Evolutionary conservation across 2,329 filamentous ascomycete genomes (phyloP).

Genomic region (Aspergillus texensis): DNA sequence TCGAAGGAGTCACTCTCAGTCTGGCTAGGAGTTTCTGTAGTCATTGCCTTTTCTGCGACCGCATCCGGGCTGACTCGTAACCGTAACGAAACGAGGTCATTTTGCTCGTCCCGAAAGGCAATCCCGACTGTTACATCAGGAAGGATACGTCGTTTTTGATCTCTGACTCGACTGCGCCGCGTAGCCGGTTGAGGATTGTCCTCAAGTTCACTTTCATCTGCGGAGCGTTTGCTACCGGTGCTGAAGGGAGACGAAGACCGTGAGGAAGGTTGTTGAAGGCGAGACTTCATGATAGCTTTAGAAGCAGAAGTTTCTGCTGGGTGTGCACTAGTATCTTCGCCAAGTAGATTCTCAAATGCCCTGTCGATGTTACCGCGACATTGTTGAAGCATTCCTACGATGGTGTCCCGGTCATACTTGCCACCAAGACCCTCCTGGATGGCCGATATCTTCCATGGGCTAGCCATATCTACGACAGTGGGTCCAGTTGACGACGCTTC

Average conservation of each 20-base stretch:
- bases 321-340: conserved; percentile 40
- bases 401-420: conserved; percentile 52
- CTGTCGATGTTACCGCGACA: conserved; percentile 57
- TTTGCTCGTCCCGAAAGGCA: conserved; percentile 40
- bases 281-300: conserved; percentile 33
- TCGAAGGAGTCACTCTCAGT: conserved; percentile 15
- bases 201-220: conserved; percentile 42
- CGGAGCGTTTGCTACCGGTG: conserved; percentile 45
- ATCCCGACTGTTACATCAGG: conserved; percentile 44
- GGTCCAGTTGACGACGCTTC: conserved; percentile 16
- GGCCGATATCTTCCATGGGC: conserved; percentile 59
- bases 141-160: conserved; percentile 36
- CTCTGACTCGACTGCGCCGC: conserved; percentile 30
- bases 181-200: conserved; percentile 36
- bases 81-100: conserved; percentile 42
- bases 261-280: conserved; percentile 37
- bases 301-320: conserved; percentile 26
- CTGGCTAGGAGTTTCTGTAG: conserved; percentile 4
- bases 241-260: conserved; percentile 46
- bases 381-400: conserved; percentile 56
- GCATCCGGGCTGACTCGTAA: conserved; percentile 34
- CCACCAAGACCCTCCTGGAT: conserved; percentile 56
- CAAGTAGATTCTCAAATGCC: conserved; percentile 56
- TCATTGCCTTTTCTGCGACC: conserved; percentile 16
- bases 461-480: conserved; percentile 42